Evolutionary conservation across 2,329 filamentous ascomycete genomes (phyloP).

Genomic region (Aspergillus sp.): DNA sequence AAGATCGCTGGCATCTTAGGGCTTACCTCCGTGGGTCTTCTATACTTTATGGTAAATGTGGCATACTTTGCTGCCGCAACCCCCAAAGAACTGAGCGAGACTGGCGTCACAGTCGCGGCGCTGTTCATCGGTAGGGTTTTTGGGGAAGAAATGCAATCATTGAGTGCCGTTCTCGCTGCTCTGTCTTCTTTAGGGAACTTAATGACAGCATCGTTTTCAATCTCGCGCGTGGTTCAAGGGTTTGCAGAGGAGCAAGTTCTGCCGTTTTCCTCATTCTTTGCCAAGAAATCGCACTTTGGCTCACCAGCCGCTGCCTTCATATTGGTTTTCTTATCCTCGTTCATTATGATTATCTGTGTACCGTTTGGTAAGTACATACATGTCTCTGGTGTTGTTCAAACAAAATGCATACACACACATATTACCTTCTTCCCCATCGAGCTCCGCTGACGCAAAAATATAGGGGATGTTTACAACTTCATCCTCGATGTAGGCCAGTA

Average conservation of each 20-base stretch:
- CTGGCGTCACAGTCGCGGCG: conserved; percentile 44
- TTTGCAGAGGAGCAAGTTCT: conserved; percentile 66
- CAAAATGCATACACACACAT: too few species aligned
- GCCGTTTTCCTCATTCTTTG: conserved; percentile 62
- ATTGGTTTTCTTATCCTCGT: conserved; percentile 51
- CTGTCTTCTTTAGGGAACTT: conserved; percentile 69
- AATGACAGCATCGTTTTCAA: conserved; percentile 66
- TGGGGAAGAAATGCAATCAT: conserved; percentile 51
- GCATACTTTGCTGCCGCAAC: conserved; percentile 61
- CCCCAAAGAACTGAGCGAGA: conserved; percentile 40
- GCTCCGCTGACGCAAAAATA: background rate
- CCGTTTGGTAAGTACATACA: conserved; percentile 45
- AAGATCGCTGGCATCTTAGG: conserved; percentile 65
- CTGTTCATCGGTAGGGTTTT: conserved; percentile 47
- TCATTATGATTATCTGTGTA: conserved; percentile 64
- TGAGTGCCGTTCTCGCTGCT: conserved; percentile 54
- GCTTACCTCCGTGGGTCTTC: conserved; percentile 56
- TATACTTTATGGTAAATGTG: conserved; percentile 68
- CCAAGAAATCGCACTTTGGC: conserved; percentile 63
- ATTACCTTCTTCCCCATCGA: background rate
- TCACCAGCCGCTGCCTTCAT: conserved; percentile 64
- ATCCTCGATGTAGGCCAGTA: conserved; percentile 35
- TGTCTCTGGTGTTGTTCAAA: too few species aligned
- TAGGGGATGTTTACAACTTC: conserved; percentile 38
- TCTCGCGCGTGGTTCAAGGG: conserved; percentile 65